Conservation (phyloP, 805 yeast species). For the Zygoascus bituminiphila region DNA sequence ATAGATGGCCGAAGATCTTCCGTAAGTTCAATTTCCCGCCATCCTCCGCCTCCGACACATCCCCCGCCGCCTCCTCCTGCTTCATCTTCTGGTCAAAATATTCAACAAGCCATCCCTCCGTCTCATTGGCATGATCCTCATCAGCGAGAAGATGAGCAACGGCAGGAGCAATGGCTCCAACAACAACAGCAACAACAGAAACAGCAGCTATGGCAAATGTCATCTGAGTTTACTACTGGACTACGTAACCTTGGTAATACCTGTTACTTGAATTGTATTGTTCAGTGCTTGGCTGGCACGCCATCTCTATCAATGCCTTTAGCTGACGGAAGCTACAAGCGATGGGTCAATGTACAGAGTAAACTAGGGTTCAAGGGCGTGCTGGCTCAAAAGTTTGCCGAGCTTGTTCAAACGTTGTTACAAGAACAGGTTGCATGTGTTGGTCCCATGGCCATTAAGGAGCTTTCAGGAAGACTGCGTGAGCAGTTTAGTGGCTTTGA, state of each 20-base stretch:
- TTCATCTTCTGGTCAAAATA: not conserved
- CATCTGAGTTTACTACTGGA: constrained; percentile 50
- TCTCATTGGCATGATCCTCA: not conserved
- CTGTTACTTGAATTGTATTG: constrained; percentile 83
- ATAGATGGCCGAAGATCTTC: not conserved
- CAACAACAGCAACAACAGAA: not conserved
- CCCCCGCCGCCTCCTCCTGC: constrained; percentile 1
- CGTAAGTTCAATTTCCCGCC: not conserved
- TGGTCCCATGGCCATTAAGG: constrained; percentile 58
- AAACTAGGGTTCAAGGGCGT: constrained; percentile 75
- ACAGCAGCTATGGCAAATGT: not conserved
- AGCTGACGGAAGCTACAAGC: constrained; percentile 48
- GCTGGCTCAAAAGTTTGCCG: constrained; percentile 60
- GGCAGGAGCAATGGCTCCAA: not conserved
- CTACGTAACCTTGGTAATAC: constrained; percentile 79
- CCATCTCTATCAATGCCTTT: constrained; percentile 57
- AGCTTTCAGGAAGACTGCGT: constrained; percentile 58
- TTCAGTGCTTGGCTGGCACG: constrained; percentile 80
- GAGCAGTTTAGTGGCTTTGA: constrained; percentile 54
- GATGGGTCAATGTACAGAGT: constrained; percentile 64
- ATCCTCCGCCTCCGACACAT: constrained; percentile 2
- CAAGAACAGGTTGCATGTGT: constrained; percentile 40
- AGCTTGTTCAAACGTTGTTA: constrained; percentile 47
- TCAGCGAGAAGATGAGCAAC: not conserved
- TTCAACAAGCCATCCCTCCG: not conserved